Evolutionary conservation across 257 asterid species (phyloP).

Genomic region (Solanum lycopersicoides): DNA sequence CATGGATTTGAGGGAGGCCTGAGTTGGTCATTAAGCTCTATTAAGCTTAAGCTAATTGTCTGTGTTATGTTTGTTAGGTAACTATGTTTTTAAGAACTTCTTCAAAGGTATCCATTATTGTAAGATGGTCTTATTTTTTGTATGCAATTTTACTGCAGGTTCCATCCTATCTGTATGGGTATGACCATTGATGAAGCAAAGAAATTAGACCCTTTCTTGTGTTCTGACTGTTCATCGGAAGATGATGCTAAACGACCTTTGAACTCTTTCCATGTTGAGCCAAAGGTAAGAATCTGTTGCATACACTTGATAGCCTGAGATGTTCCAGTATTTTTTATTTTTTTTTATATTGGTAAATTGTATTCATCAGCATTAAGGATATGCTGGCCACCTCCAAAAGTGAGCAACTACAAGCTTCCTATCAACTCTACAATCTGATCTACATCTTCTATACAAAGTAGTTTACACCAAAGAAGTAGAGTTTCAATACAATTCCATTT

Average conservation of each 20-base stretch:
- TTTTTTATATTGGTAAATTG: too few relatives aligned
- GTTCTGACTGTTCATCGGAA: conserved; percentile 78
- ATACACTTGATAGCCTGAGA: neutral
- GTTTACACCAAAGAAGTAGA: too few relatives aligned
- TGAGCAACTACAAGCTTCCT: too few relatives aligned
- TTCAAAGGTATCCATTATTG: neutral
- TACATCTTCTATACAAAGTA: too few relatives aligned
- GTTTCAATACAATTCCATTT: too few relatives aligned
- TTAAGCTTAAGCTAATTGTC: neutral
- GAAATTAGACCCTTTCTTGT: conserved; percentile 70
- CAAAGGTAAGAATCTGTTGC: neutral
- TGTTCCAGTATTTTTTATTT: neutral
- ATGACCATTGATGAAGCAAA: conserved; percentile 18
- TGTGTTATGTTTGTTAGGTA: neutral
- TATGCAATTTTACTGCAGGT: conserved; percentile 34
- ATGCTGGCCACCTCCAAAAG: too few relatives aligned
- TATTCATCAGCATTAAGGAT: too few relatives aligned
- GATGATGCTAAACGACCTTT: conserved; percentile 57
- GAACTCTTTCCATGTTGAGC: conserved; percentile 52
- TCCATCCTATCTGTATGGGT: conserved; percentile 88
- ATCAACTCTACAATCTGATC: too few relatives aligned
- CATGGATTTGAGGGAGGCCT: neutral
- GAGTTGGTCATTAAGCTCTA: neutral
- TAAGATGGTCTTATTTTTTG: neutral
- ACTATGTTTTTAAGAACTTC: neutral